Evolutionary conservation across 2,329 filamentous ascomycete genomes (phyloP).

Genomic region (Fusarium sp.): DNA sequence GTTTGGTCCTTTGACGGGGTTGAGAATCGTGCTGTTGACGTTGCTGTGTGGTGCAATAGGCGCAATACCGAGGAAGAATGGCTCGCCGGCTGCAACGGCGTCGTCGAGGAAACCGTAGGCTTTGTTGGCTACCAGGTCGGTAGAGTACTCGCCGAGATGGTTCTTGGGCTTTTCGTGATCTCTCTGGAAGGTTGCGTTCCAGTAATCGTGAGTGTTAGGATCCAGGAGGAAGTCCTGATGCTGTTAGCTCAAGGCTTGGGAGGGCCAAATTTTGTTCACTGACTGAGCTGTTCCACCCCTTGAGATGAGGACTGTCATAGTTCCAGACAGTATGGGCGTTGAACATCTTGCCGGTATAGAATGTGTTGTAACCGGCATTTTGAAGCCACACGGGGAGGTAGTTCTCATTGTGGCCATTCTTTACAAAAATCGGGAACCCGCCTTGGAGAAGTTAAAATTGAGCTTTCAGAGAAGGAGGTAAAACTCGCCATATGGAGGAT

Average conservation of each 20-base stretch:
- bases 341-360: conserved; percentile 68
- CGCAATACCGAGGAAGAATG: conserved; percentile 69
- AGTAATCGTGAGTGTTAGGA: conserved; percentile 72
- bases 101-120: conserved; percentile 66
- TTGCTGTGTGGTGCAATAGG: conserved; percentile 55
- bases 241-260: background rate
- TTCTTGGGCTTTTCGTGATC: conserved; percentile 62
- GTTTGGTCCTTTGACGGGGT: conserved; percentile 50
- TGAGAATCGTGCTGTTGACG: conserved; percentile 56
- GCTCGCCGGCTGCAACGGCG: conserved; percentile 57
- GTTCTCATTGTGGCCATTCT: conserved; percentile 61
- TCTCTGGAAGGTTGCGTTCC: conserved; percentile 73
- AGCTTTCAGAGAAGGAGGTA: background rate
- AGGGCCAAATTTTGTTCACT: background rate
- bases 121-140: conserved; percentile 64
- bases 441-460: conserved; percentile 30
- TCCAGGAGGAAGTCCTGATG: conserved; percentile 27
- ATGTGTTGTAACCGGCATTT: conserved; percentile 63
- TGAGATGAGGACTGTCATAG: conserved; percentile 63
- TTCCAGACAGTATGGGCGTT: conserved; percentile 63
- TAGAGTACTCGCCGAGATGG: conserved; percentile 63
- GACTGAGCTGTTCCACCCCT: conserved; percentile 67
- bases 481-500: conserved; percentile 59
- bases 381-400: conserved; percentile 66
- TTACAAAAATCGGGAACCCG: conserved; percentile 63